Evolutionary conservation across 768 basidiomycete species (phyloP).

Genomic region (Agaricus blazei): DNA sequence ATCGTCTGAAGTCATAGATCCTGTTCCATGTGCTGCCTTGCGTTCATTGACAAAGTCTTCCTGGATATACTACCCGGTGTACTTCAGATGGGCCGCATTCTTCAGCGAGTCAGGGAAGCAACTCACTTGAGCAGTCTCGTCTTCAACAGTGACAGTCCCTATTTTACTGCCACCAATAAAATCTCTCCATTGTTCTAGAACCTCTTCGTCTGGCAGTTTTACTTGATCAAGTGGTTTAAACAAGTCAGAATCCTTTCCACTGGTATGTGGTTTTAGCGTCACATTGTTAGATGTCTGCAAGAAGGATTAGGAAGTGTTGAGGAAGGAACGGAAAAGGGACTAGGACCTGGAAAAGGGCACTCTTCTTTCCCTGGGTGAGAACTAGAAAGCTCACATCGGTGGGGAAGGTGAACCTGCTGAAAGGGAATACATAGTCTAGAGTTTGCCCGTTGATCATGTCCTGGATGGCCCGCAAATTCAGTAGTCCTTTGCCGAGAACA

Average conservation of each 20-base stretch:
- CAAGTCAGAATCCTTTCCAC: constrained; percentile 22
- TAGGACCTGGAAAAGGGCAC: constrained; percentile 65
- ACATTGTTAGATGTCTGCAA: constrained; percentile 56
- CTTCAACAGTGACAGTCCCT: constrained; percentile 49
- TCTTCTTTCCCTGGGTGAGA: constrained; percentile 59
- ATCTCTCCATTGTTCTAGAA: constrained; percentile 49
- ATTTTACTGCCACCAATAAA: constrained; percentile 58
- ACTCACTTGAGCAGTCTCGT: constrained; percentile 55
- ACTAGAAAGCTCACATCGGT: constrained; percentile 70
- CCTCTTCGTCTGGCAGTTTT: constrained; percentile 38
- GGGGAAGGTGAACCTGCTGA: constrained; percentile 63
- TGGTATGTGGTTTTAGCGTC: constrained; percentile 33
- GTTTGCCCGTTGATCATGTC: constrained; percentile 60
- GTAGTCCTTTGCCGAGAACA: constrained; percentile 52
- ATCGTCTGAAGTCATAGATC: constrained; percentile 45
- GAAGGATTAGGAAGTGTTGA: neutral
- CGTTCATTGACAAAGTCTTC: constrained; percentile 61
- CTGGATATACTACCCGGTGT: constrained; percentile 55
- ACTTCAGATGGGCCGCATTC: neutral
- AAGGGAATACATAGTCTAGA: constrained; percentile 73
- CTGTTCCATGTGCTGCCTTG: constrained; percentile 24
- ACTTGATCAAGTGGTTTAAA: constrained; percentile 47
- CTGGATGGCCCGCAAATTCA: constrained; percentile 60
- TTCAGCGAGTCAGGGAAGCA: neutral
- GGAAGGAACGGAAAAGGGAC: neutral